Percentiles rank a stretch among this genome's conserved stretches.
Conservation (phyloP, 257 asterid genomes). For the Forsythia viridissima region DNA sequence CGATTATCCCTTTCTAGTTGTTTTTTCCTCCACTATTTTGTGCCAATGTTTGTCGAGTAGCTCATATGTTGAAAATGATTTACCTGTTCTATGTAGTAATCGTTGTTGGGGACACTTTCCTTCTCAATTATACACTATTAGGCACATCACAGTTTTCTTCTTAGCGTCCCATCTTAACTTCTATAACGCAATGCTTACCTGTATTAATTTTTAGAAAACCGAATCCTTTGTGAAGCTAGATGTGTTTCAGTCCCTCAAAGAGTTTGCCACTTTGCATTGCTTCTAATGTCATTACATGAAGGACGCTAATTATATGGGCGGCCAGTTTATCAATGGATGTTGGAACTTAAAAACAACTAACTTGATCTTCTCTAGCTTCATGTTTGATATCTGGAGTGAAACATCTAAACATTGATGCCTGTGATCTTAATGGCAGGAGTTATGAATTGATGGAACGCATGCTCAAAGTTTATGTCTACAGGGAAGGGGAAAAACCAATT, state of each 20-base stretch:
- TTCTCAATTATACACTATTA: not conserved
- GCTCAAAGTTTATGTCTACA: conserved; percentile 56
- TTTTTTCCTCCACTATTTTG: not conserved
- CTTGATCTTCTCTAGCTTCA: not conserved
- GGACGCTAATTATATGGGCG: not conserved
- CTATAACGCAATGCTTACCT: not conserved
- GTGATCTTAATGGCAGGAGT: conserved; percentile 48
- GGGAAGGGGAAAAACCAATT: conserved; percentile 62
- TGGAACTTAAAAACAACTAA: not conserved
- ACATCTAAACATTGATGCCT: conserved; percentile 7
- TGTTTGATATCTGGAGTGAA: not conserved
- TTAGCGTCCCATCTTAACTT: not conserved
- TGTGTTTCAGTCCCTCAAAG: not conserved
- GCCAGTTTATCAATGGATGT: not conserved
- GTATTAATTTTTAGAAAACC: not conserved
- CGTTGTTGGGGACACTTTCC: not conserved
- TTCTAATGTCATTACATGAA: not conserved
- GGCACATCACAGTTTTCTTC: not conserved
- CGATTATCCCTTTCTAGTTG: not conserved
- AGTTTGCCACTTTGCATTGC: not conserved
- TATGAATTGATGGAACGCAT: conserved; percentile 57
- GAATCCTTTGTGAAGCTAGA: not conserved
- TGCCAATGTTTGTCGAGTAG: not conserved
- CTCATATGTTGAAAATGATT: not conserved
- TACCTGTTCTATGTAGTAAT: not conserved